phyloP scores from a whole-genome alignment of 192 early-diverging fungal species.

The Backusella luteola region DNA sequence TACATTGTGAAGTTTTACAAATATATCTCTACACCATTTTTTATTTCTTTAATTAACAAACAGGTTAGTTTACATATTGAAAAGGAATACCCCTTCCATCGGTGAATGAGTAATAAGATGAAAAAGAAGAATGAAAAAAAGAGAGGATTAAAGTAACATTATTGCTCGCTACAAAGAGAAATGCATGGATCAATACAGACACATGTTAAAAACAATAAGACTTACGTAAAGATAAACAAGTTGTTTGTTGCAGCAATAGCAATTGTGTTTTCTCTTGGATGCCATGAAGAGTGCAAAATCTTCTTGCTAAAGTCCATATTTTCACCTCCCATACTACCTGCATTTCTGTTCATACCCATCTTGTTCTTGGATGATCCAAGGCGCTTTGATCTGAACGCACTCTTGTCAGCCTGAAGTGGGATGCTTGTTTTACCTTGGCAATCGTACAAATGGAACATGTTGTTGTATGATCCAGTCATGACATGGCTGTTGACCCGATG shows the following conservation, averaged over 20 bases:
- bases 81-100: not conserved
- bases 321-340: constrained; percentile 52
- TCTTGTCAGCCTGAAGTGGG: constrained; percentile 95
- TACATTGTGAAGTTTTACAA: too few relatives aligned
- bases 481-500: constrained; percentile 37
- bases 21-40: not conserved
- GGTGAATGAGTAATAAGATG: not conserved
- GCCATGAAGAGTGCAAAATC: constrained; percentile 93
- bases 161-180: constrained; percentile 3
- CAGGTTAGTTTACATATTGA: not conserved
- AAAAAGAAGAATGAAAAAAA: not conserved
- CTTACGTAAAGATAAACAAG: constrained; percentile 75
- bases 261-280: constrained; percentile 88
- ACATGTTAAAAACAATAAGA: not conserved
- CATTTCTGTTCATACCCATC: constrained; percentile 45
- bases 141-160: not conserved
- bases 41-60: not conserved
- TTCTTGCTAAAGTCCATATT: constrained; percentile 85
- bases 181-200: not conserved
- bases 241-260: constrained; percentile 94
- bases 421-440: constrained; percentile 76
- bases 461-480: constrained; percentile 97
- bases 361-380: constrained; percentile 72
- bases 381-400: constrained; percentile 93
- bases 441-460: constrained; percentile 97